A percentile compares a stretch with the other conserved stretches of the same genome.
phyloP scores from a whole-genome alignment of 495 filamentous ascomycete genomes.

The Ascobolus immersus region DNA sequence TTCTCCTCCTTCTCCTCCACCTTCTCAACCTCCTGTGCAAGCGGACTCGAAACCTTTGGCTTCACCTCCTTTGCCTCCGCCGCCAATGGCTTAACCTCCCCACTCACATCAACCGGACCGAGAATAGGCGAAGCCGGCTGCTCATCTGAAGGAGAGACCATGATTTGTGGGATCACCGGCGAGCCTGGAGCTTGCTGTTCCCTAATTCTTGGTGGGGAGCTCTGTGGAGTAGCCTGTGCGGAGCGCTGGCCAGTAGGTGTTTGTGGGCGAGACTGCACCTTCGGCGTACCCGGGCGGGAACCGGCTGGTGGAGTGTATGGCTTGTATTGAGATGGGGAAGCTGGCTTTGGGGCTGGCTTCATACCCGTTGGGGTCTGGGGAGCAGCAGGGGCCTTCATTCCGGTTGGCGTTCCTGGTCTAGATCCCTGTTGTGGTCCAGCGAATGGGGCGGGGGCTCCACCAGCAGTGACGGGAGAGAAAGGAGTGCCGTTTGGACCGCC shows the following conservation, averaged over 20 bases:
- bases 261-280: too few relatives aligned
- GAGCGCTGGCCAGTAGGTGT: too few relatives aligned
- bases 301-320: not conserved
- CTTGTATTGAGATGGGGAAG: not conserved
- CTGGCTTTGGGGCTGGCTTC: too few relatives aligned
- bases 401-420: not conserved
- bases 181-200: too few relatives aligned
- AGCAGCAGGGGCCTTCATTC: not conserved
- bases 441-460: constrained; percentile 21
- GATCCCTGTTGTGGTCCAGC: not conserved
- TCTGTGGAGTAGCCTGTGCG: too few relatives aligned
- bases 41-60: too few relatives aligned
- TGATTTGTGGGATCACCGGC: constrained; percentile 8
- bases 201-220: too few relatives aligned
- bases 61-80: too few relatives aligned
- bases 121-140: not conserved
- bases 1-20: constrained; percentile 1
- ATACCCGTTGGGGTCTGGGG: too few relatives aligned
- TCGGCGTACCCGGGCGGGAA: not conserved
- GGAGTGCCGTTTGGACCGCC: constrained; percentile 19
- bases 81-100: too few relatives aligned
- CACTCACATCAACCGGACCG: too few relatives aligned
- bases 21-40: too few relatives aligned
- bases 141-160: constrained; percentile 5
- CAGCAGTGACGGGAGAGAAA: constrained; percentile 17